phyloP scores from a whole-genome alignment of 129 eudicot genomes.

The Logfia minima region DNA sequence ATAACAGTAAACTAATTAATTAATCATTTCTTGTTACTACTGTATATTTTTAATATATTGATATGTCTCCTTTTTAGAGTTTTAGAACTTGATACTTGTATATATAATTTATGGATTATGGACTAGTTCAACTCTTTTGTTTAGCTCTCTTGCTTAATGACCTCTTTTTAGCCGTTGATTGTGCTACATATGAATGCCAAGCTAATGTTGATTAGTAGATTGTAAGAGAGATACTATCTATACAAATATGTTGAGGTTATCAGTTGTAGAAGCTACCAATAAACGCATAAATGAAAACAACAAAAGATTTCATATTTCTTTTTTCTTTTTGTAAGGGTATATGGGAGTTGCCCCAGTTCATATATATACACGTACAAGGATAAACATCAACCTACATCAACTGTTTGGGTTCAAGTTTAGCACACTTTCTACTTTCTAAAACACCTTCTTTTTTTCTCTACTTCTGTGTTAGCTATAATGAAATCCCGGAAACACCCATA shows the following conservation, averaged over 20 bases:
- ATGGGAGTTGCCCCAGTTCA: conserved; percentile 30
- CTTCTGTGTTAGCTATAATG: conserved; percentile 30
- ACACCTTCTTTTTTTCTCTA: conserved; percentile 28
- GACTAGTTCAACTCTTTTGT: no score
- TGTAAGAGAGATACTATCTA: not conserved
- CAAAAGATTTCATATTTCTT: not conserved
- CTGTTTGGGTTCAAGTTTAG: conserved; percentile 16
- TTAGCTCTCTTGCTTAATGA: no score
- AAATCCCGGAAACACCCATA: conserved; percentile 18
- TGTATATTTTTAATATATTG: no score
- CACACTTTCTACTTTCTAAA: conserved; percentile 25
- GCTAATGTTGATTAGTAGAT: no score
- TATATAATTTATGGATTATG: no score
- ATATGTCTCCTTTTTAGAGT: no score
- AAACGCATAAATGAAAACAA: conserved; percentile 19
- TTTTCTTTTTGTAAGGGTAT: conserved; percentile 17
- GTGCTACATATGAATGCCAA: no score
- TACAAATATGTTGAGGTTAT: not conserved
- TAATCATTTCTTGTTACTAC: no score
- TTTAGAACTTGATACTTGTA: no score
- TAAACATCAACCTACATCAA: conserved; percentile 20
- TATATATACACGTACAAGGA: conserved; percentile 29
- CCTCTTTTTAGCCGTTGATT: no score
- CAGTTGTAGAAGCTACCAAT: not conserved
- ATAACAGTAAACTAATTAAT: no score